Conservation (phyloP, 352 stramenopile genomes). For the Globisporangium yorkense region DNA sequence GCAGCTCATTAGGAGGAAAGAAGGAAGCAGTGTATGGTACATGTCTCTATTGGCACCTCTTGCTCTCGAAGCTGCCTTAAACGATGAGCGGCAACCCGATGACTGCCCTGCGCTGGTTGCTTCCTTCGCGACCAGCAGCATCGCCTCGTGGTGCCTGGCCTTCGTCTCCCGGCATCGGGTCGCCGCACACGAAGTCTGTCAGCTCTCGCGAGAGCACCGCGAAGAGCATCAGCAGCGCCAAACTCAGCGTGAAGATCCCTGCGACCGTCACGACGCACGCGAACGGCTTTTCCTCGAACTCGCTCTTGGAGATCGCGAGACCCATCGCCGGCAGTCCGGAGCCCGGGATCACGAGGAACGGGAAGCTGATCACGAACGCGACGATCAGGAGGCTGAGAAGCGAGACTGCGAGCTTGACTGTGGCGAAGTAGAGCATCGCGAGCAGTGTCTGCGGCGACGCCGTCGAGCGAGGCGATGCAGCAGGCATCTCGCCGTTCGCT, state of each 20-base stretch:
- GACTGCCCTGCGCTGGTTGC: no score
- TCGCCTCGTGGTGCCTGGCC: neutral
- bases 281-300: neutral
- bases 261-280: neutral
- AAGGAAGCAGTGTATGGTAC: no score
- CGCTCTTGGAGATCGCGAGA: neutral
- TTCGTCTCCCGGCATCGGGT: neutral
- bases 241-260: neutral
- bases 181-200: neutral
- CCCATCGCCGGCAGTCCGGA: neutral
- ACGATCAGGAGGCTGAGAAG: slow-evolving; percentile 24
- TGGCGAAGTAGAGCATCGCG: slow-evolving; percentile 36
- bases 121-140: neutral
- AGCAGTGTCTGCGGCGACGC: slow-evolving; percentile 22
- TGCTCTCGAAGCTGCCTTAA: no score
- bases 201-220: neutral
- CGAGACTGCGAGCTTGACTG: slow-evolving; percentile 31
- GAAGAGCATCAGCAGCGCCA: neutral
- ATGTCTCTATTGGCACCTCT: no score
- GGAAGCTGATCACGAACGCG: slow-evolving; percentile 6
- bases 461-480: slow-evolving; percentile 12
- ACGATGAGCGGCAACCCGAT: no score
- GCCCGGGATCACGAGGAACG: neutral
- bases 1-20: no score
- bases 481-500: slow-evolving; percentile 13